Evolutionary conservation across 352 stramenopile genomes (phyloP).

Genomic region (Phytophthora palmivora): DNA sequence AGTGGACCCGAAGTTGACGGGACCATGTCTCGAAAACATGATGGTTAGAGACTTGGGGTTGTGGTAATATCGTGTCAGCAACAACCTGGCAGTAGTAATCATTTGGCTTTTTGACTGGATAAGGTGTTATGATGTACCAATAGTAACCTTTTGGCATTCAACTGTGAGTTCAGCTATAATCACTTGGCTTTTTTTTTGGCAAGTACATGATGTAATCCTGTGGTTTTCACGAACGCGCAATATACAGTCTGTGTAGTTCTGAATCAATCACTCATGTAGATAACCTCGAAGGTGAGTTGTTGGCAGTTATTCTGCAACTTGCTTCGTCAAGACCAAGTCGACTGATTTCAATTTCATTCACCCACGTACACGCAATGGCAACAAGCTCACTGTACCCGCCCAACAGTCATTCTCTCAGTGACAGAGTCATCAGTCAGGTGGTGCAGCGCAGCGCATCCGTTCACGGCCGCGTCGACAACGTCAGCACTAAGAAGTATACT

Average conservation of each 20-base stretch:
- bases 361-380: not conserved
- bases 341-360: not conserved
- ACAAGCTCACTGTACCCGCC: slow-evolving; percentile 3
- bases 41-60: not conserved
- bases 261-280: too few species aligned
- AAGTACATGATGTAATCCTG: not conserved
- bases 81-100: not conserved
- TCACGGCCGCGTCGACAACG: not conserved
- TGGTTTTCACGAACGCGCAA: too few species aligned
- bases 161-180: too few species aligned
- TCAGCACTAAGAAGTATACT: not conserved
- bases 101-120: not conserved
- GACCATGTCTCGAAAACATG: not conserved
- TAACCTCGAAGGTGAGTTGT: not conserved
- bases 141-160: not conserved
- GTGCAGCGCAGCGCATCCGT: slow-evolving; percentile 1
- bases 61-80: not conserved
- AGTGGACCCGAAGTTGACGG: not conserved
- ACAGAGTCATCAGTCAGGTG: slow-evolving; percentile 1
- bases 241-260: too few species aligned
- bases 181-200: not conserved
- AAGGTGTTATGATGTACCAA: too few species aligned
- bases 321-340: not conserved
- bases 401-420: slow-evolving; percentile 5
- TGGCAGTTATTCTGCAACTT: not conserved